phyloP scores from a whole-genome alignment of 495 filamentous ascomycete genomes.

The Aspergillus carlsbadensis region DNA sequence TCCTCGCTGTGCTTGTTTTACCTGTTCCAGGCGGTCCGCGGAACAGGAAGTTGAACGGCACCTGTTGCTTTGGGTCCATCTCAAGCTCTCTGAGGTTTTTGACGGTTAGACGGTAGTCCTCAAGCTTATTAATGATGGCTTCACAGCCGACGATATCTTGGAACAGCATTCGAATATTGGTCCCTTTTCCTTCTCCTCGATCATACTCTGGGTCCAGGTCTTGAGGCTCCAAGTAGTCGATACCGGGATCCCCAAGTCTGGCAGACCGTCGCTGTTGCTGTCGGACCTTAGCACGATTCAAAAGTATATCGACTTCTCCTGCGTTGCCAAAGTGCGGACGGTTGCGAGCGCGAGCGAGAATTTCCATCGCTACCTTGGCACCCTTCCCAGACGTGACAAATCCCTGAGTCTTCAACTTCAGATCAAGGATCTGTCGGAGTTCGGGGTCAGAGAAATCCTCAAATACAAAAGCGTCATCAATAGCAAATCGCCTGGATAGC shows the following conservation, averaged over 20 bases:
- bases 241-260: conserved; percentile 17
- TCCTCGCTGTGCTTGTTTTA: conserved; percentile 69
- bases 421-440: conserved; percentile 50
- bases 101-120: conserved; percentile 58
- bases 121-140: conserved; percentile 54
- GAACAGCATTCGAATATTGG: conserved; percentile 59
- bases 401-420: conserved; percentile 52
- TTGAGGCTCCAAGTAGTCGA: conserved; percentile 50
- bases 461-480: conserved; percentile 64
- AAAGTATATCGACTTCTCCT: conserved; percentile 62
- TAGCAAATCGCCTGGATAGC: conserved; percentile 65
- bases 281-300: conserved; percentile 57
- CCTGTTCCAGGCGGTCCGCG: conserved; percentile 69
- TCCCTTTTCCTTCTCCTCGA: conserved; percentile 47
- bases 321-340: conserved; percentile 55
- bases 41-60: conserved; percentile 65
- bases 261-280: conserved; percentile 50
- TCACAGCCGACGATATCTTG: conserved; percentile 67
- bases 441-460: conserved; percentile 66
- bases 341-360: conserved; percentile 43
- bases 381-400: conserved; percentile 43
- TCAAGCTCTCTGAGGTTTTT: conserved; percentile 45
- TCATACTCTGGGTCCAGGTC: conserved; percentile 72
- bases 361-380: conserved; percentile 35
- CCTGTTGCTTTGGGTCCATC: conserved; percentile 56